A percentile compares a stretch with the other conserved stretches of the same genome.
phyloP scores from a whole-genome alignment of 257 asterid genomes.

The Prunella vulgaris region DNA sequence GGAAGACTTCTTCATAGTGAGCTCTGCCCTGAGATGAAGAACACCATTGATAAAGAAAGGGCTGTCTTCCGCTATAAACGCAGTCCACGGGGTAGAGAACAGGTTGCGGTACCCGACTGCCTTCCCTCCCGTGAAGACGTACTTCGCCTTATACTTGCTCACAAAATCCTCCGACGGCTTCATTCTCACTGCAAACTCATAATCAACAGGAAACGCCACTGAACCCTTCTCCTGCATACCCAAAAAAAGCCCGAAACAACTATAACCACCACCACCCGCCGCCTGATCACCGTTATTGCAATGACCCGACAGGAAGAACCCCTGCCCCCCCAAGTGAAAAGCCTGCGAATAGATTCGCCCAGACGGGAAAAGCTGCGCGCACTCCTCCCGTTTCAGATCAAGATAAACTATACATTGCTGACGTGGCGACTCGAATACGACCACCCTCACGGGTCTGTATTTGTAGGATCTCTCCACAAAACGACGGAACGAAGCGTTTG shows the following conservation, averaged over 20 bases:
- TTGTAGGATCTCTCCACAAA: constrained; percentile 72
- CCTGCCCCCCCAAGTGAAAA: constrained; percentile 82
- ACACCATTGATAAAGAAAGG: constrained; percentile 62
- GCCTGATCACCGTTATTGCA: constrained; percentile 63
- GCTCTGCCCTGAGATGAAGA: constrained; percentile 77
- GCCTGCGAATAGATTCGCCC: constrained; percentile 80
- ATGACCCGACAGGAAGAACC: constrained; percentile 76
- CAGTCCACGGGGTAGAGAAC: constrained; percentile 56
- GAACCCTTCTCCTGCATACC: constrained; percentile 81
- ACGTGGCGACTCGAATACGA: constrained; percentile 65
- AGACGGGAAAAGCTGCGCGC: constrained; percentile 53
- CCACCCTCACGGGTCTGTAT: constrained; percentile 70
- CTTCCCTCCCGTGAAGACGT: constrained; percentile 64
- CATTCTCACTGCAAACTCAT: constrained; percentile 61
- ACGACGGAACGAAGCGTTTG: constrained; percentile 32
- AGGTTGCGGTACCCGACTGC: constrained; percentile 71
- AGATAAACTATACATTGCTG: constrained; percentile 76
- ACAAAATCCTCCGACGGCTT: constrained; percentile 50
- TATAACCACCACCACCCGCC: constrained; percentile 24
- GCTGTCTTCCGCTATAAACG: constrained; percentile 58
- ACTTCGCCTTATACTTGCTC: constrained; percentile 61
- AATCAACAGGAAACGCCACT: constrained; percentile 56
- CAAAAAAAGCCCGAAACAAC: constrained; percentile 76
- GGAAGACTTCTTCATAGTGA: constrained; percentile 36
- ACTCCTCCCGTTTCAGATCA: constrained; percentile 72